Conservation (phyloP, 176 grass and related monocot species). For the Ampelocalamus luodianensis region DNA sequence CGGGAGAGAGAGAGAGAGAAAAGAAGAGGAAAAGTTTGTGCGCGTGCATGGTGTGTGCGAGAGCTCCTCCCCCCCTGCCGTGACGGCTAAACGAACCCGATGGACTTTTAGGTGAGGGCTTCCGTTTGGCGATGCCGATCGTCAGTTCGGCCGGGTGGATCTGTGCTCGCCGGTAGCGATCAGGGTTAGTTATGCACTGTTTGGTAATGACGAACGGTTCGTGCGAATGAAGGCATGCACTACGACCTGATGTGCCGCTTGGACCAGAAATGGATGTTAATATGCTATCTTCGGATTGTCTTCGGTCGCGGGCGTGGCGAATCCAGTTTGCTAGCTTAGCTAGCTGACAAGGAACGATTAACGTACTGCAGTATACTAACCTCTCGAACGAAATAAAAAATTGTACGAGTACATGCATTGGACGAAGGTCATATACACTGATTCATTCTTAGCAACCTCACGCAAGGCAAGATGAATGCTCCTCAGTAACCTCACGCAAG, state of each 20-base stretch:
- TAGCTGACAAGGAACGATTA: not conserved
- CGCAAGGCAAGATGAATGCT: not conserved
- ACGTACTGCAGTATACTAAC: not conserved
- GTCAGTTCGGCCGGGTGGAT: not conserved
- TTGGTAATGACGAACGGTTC: conserved; percentile 38
- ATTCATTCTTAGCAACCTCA: not conserved
- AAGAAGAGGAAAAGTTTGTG: not conserved
- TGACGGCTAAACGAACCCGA: conserved; percentile 60
- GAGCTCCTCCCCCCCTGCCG: not conserved
- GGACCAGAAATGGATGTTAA: conserved; percentile 55
- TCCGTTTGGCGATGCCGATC: not conserved
- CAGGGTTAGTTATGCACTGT: conserved; percentile 58
- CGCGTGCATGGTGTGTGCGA: conserved; percentile 35
- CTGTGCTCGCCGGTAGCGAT: conserved; percentile 53
- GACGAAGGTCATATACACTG: not conserved
- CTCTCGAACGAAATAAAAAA: not conserved
- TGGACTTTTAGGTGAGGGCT: conserved; percentile 55
- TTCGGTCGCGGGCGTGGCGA: conserved; percentile 1
- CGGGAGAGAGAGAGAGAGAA: not conserved
- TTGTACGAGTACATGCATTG: not conserved
- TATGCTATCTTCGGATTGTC: conserved; percentile 2
- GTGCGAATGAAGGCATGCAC: conserved; percentile 67
- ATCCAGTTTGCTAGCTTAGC: not conserved
- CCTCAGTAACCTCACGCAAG: not conserved
- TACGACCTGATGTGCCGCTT: conserved; percentile 42